A percentile compares a stretch with the other conserved stretches of the same genome.
Conservation (phyloP, 2,329 filamentous ascomycete species). For the Aaosphaeria arxii region DNA sequence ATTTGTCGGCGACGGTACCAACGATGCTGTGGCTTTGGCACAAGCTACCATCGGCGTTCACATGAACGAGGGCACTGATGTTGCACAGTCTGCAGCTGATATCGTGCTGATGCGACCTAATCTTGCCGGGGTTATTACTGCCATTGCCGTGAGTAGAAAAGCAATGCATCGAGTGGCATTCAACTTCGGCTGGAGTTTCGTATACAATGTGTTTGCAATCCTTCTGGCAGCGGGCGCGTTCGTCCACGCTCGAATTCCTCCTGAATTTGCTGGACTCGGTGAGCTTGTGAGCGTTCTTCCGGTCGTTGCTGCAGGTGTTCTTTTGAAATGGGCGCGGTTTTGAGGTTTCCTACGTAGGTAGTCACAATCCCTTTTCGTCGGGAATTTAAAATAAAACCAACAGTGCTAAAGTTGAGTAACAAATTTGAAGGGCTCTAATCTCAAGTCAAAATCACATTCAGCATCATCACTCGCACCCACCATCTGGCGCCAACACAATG, state of each 20-base stretch:
- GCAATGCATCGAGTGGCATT: slow-evolving; percentile 49
- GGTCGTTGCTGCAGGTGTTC: slow-evolving; percentile 58
- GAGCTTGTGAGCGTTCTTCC: slow-evolving; percentile 73
- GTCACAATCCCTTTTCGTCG: no score
- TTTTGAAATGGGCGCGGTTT: slow-evolving; percentile 38
- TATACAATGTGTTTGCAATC: slow-evolving; percentile 70
- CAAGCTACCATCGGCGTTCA: slow-evolving; percentile 70
- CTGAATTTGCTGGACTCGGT: slow-evolving; percentile 65
- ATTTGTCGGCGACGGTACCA: slow-evolving; percentile 78
- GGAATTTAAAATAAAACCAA: no score
- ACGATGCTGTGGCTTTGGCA: slow-evolving; percentile 71
- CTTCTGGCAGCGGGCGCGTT: slow-evolving; percentile 59
- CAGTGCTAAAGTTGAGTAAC: no score
- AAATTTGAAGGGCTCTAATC: no score
- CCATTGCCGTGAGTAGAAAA: slow-evolving; percentile 53
- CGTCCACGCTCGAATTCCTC: slow-evolving; percentile 59
- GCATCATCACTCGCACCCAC: no score
- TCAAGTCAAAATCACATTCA: no score
- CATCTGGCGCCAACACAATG: no score
- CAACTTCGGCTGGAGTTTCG: slow-evolving; percentile 68
- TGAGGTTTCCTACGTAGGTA: slow-evolving; percentile 2
- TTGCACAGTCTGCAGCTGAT: slow-evolving; percentile 66
- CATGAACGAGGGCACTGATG: slow-evolving; percentile 57
- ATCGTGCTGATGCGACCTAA: slow-evolving; percentile 61
- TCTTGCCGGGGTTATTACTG: slow-evolving; percentile 54